phyloP scores from a whole-genome alignment of 1,139 yeast genomes.

The Yamadazyma atmosphaerica region DNA sequence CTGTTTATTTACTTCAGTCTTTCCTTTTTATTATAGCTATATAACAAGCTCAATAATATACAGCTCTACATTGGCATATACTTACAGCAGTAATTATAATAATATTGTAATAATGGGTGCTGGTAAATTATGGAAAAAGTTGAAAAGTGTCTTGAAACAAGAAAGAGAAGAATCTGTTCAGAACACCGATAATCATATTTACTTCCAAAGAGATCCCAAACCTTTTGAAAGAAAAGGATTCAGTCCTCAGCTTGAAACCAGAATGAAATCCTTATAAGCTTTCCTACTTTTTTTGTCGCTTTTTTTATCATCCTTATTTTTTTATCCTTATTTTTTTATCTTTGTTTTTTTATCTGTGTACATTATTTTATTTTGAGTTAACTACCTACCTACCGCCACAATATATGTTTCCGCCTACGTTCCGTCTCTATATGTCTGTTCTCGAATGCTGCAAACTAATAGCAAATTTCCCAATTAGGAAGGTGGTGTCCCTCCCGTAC shows the following conservation, averaged over 20 bases:
- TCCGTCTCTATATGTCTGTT: too few species aligned
- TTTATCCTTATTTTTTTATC: background rate
- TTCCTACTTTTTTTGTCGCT: background rate
- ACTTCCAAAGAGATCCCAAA: background rate
- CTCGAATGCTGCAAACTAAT: too few species aligned
- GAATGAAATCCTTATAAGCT: background rate
- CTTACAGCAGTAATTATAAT: too few species aligned
- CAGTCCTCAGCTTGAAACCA: background rate
- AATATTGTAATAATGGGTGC: too few species aligned
- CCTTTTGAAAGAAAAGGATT: background rate
- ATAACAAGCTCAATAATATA: too few species aligned
- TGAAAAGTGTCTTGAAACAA: background rate
- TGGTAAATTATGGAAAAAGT: background rate
- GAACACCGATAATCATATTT: background rate
- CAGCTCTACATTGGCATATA: too few species aligned
- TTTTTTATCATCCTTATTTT: background rate
- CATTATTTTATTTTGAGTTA: background rate
- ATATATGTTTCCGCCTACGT: slow-evolving; percentile 1
- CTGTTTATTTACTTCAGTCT: too few species aligned
- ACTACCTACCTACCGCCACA: slow-evolving; percentile 1
- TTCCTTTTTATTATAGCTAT: too few species aligned
- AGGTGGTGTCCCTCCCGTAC: background rate
- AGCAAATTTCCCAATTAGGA: background rate
- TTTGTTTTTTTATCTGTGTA: background rate
- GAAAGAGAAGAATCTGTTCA: background rate